Base-by-base conservation (phyloP, 441 rosid genomes). In the Jatropha multifida region DNA sequence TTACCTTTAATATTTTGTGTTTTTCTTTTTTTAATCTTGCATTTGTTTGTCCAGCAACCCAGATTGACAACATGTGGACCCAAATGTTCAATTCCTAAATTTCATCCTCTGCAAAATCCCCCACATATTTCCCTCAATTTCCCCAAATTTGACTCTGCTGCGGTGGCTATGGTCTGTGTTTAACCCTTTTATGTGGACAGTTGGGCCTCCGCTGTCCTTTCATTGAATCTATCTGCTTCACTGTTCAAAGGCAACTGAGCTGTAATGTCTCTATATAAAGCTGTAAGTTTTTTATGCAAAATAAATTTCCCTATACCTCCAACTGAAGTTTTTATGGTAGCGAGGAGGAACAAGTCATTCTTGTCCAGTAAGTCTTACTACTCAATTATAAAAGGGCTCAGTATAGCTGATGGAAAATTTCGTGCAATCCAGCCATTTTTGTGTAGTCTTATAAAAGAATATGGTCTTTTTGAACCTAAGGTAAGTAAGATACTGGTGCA, bases 231-330 rank as follows among this genome's bases (percentile, higher is more conserved):
- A 5, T 42, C 46, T 42, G 6, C 46, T 42, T 42, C 46, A 42
- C 46, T 42, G 9, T 8, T 4, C 46, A 42, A 42, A 42, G 46
- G 46, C 46, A 42, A 42, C 9, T 58, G 27, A 58, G 14, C 62
- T 58, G n/a, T 58, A 20, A 58, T 58, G 62, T 23, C 0, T 23
- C 12, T 20, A 20, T 58, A 87, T 65, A 79, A 83, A 63, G 82
- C 92, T 74, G 81, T 90, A 74, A 59, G 65, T 74, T 83, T 85
- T 81, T 82, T 94, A 81, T 88, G 91, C 83, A 83, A 85, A 73
- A 85, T 83, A 62, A 88, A 86, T 72, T 87, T 74, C 74, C 72
- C 77, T 6, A 81, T 81, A 32, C 79, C 78, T 51, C 90, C 87
- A 6, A 76, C 75, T 77, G 89, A 88, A 73, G 83, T 90, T 65